Conservation (phyloP, 192 early-diverging fungal genomes). For the Rhizoclosmatium sp. region DNA sequence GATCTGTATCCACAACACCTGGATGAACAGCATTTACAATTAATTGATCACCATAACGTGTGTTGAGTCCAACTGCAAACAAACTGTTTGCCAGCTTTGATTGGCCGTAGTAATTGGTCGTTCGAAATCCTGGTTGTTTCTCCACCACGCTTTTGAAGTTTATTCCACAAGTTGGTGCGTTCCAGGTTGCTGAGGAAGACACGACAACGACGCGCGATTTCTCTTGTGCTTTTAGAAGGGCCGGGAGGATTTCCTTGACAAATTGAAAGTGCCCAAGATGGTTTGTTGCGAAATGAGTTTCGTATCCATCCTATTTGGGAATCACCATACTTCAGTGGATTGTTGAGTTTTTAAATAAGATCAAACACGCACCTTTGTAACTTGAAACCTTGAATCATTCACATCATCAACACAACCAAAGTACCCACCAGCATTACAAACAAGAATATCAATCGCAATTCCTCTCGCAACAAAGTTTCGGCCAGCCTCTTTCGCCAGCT, state of each 20-base stretch:
- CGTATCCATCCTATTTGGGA: constrained; percentile 58
- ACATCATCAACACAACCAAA: not conserved
- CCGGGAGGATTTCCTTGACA: constrained; percentile 40
- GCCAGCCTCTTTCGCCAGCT: constrained; percentile 35
- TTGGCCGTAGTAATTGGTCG: not conserved
- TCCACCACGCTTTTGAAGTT: constrained; percentile 19
- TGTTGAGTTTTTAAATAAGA: no score
- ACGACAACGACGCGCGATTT: constrained; percentile 36
- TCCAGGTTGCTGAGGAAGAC: not conserved
- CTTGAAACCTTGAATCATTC: constrained; percentile 19
- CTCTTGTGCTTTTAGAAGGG: constrained; percentile 26
- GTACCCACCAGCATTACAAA: not conserved
- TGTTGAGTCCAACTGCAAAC: constrained; percentile 30
- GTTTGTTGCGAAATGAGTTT: constrained; percentile 71
- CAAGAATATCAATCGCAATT: not conserved
- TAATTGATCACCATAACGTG: constrained; percentile 33
- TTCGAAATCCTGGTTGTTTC: not conserved
- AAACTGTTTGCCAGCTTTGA: not conserved
- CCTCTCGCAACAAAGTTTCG: not conserved
- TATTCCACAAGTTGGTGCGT: constrained; percentile 11
- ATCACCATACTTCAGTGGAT: no score
- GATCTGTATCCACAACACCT: constrained; percentile 61
- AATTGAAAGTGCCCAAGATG: constrained; percentile 61
- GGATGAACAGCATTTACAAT: constrained; percentile 60
- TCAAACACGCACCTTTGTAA: constrained; percentile 24